Conservation (phyloP, 164 flowering plant genomes). For the Buxus sempervirens region DNA sequence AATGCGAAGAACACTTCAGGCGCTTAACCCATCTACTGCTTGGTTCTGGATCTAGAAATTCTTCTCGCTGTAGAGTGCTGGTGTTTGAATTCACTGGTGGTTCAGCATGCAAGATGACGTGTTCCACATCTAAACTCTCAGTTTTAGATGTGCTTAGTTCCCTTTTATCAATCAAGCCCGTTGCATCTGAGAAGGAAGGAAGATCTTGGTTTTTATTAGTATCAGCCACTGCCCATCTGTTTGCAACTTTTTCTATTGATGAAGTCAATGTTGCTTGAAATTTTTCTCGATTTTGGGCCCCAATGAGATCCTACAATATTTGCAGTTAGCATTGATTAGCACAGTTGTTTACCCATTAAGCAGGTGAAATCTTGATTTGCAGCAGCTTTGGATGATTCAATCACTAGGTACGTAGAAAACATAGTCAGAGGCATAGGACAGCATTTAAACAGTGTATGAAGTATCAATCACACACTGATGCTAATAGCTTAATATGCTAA, state of each 20-base stretch:
- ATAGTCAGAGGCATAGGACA: no score
- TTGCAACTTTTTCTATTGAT: slow-evolving; percentile 20
- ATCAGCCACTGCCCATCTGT: slow-evolving; percentile 10
- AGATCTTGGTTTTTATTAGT: slow-evolving; percentile 39
- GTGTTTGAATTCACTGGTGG: slow-evolving; percentile 25
- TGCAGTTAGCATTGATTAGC: slow-evolving; percentile 8
- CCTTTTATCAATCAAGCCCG: slow-evolving; percentile 20
- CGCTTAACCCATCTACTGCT: slow-evolving; percentile 76
- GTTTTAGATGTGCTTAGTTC: slow-evolving; percentile 58
- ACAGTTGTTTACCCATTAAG: neutral
- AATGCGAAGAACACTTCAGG: slow-evolving; percentile 44
- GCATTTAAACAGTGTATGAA: no score
- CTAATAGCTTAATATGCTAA: no score
- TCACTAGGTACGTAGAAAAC: neutral
- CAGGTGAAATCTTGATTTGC: neutral
- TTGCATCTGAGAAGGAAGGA: slow-evolving; percentile 24
- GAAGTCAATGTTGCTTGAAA: slow-evolving; percentile 21
- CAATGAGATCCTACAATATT: slow-evolving; percentile 28
- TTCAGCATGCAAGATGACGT: slow-evolving; percentile 37
- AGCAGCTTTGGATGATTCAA: neutral
- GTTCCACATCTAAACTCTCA: slow-evolving; percentile 59
- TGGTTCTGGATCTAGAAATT: slow-evolving; percentile 24
- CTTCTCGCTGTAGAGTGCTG: slow-evolving; percentile 12
- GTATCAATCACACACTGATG: no score
- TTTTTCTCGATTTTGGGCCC: slow-evolving; percentile 3